These are phyloP conservation scores for Solanum tarijense DNA, from an alignment of 257 asterid genomes.

Conservation along the genomic window DNA sequence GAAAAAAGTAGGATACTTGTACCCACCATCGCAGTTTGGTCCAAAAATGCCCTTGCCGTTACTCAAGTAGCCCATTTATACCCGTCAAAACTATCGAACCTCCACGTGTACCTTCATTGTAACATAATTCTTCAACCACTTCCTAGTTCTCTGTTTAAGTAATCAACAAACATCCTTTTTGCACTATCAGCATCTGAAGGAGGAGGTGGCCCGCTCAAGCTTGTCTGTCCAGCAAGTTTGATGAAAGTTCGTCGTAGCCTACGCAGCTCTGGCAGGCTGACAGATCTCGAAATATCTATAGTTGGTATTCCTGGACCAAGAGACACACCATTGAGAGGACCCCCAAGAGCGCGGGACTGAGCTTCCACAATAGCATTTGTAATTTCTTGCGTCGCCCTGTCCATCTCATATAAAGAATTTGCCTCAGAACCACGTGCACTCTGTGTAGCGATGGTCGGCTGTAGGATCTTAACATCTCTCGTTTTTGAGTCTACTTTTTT, in stretches of 20 bases:
- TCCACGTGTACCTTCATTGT: neutral
- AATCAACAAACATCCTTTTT: slow-evolving; percentile 96
- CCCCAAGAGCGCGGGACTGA: slow-evolving; percentile 72
- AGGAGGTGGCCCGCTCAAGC: slow-evolving; percentile 91
- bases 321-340: slow-evolving; percentile 46
- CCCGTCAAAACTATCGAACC: neutral
- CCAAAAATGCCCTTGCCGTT: neutral
- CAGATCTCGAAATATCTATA: slow-evolving; percentile 51
- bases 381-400: slow-evolving; percentile 86
- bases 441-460: slow-evolving; percentile 95
- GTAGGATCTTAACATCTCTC: slow-evolving; percentile 64
- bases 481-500: slow-evolving; percentile 79
- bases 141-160: slow-evolving; percentile 79
- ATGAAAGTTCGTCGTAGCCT: slow-evolving; percentile 76
- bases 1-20: neutral
- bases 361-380: slow-evolving; percentile 66
- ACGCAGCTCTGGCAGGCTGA: slow-evolving; percentile 83
- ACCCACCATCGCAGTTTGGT: neutral
- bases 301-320: slow-evolving; percentile 65
- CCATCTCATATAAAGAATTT: slow-evolving; percentile 81
- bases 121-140: slow-evolving; percentile 14
- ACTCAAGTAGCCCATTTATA: neutral
- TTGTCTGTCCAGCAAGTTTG: slow-evolving; percentile 75
- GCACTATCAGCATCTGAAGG: slow-evolving; percentile 80
- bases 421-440: slow-evolving; percentile 48